Base-by-base conservation (phyloP, 805 yeast species). In the Saccharomycopsis microspora region DNA sequence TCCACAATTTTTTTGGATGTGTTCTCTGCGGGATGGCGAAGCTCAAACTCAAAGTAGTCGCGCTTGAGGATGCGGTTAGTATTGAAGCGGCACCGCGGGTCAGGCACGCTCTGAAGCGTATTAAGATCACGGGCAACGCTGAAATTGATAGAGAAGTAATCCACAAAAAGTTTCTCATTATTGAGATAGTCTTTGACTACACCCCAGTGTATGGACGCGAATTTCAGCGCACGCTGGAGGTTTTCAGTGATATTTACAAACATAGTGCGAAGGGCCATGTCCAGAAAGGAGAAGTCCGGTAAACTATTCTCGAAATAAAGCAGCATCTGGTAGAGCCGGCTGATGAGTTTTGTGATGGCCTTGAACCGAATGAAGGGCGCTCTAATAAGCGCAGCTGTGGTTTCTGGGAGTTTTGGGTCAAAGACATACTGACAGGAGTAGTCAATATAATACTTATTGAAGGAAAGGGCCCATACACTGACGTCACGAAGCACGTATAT, bases 311-410 rank as follows among this genome's bases (percentile, higher is more conserved):
- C 50, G 27, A 42, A 45, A 36, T 49, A 39, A 5, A 37, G 39
- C 5, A 44, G 46, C 28, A 50, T 31, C 6, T 49, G 44, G 32
- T 46, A 41, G 19, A 46, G 38, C 27, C 39, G 40, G 7, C 38
- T 42, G 4, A 49, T 30, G 7, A 44, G 37, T 38, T 52, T 45
- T 5, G 39, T 41, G 11, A 49, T 39, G 4, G 48, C 43, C 38
- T 49, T 52, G 41, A 46, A 52, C 39, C 54, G 41, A 1, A 52
- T 47, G 31, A 52, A 50, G 8, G 55, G 55, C 11, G 49, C 39
- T 34, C 50, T 50, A 5, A 43, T 5, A 5, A 50, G 30, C n/a
- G 8, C 36, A 6, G 41, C 4, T 11, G n/a, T 5, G 4, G 30
- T 11, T 9, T 7, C 29, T 10, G 11, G n/a, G 19, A 32, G 28